A percentile compares a stretch with the other conserved stretches of the same genome.
Conservation (phyloP, 345 rosid species). For the Eucalyptus curtisii region DNA sequence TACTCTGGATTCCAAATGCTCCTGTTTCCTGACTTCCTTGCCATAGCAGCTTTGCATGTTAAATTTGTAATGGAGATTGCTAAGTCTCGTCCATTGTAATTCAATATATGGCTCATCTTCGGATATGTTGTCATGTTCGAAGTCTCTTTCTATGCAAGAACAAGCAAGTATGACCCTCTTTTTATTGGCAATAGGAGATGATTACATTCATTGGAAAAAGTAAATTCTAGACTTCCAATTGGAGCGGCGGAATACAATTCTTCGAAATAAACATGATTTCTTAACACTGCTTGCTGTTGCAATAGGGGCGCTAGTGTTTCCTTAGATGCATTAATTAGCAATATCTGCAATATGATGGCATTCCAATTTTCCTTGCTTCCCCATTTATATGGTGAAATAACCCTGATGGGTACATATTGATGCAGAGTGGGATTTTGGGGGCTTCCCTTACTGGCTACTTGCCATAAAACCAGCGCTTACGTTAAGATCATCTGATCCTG, state of each 20-base stretch:
- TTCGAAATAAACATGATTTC: not conserved
- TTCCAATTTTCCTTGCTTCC: not conserved
- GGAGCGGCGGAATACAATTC: not conserved
- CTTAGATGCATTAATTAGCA: not conserved
- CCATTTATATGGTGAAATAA: not conserved
- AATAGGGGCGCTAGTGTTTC: not conserved
- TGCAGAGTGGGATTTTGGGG: constrained; percentile 97
- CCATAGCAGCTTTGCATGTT: not conserved
- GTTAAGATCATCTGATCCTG: constrained; percentile 75
- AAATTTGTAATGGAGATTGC: not conserved
- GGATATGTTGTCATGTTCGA: not conserved
- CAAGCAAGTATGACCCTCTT: not conserved
- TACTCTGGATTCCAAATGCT: not conserved
- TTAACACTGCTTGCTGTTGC: not conserved
- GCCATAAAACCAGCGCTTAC: constrained; percentile 51
- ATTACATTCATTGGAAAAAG: not conserved
- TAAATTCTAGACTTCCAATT: not conserved
- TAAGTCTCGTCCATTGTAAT: not conserved
- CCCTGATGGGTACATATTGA: not conserved
- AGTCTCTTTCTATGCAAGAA: not conserved
- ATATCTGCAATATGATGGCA: not conserved
- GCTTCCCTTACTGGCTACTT: constrained; percentile 90
- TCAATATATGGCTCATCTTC: not conserved
- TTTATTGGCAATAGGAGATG: not conserved
- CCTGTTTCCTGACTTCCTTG: not conserved